Evolutionary conservation across 2,329 filamentous ascomycete species (phyloP), one percentile per base, ranked within the genome.

Genomic region (Ceratocystis albifundus): DNA sequence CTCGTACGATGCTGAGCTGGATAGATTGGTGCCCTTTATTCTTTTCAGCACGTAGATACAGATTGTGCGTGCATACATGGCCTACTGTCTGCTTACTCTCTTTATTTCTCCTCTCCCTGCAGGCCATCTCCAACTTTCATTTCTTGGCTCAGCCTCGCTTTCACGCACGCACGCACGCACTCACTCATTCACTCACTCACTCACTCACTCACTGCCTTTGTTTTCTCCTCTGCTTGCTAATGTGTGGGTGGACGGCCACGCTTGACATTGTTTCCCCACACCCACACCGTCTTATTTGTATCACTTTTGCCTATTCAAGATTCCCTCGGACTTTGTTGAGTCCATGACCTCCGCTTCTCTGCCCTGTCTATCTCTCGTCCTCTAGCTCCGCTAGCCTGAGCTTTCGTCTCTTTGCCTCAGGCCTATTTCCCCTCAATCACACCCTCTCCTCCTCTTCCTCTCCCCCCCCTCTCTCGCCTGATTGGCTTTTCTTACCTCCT

Each of bases 371-470:
- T 36, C 36, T 41, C 36, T 41, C 10, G 10, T 10, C 10, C 36
- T 41, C 36, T 41, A 41, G 36, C 36, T 12, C 10, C 0, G 36
- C 36, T 12, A 41, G 36, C 36, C 36, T 41, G 12, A 41, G 8
- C 15, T 10, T 48, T 46, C 4, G 45, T 48, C 45, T 53, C 6
- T 53, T 12, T 7, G 20, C 20, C 25, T 28, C 25, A 32, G 7
- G 53, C 17, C 28, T 32, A 7, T 36, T 59, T 59, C 53, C 53
- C 53, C 53, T 30, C 53, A 59, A 59, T 59, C 48, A 53, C 48
- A 53, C 48, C 22, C 46, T 20, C 20, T 12, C 10, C 53, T 30
- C 22, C 10, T 28, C 7, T 15, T 57, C 53, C 17, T 28, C 25
- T 22, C 10, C 2, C 6, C 28, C 25, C 3, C 25, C 25, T 17